Conservation (phyloP, 495 filamentous ascomycete species). For the Staphylotrichum tortipilum region DNA sequence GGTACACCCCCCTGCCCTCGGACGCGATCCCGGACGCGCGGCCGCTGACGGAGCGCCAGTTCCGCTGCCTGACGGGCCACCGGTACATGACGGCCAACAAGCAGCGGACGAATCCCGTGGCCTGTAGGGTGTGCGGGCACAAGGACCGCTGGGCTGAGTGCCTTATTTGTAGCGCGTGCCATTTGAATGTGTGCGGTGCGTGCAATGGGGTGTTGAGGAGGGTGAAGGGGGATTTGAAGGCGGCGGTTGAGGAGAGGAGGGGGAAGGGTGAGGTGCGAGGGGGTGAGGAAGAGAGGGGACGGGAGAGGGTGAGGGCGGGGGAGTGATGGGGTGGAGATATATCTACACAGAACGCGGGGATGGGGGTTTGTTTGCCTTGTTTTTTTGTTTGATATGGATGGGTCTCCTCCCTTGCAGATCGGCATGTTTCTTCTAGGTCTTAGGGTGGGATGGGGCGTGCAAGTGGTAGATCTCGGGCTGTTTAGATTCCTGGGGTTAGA, state of each 20-base stretch:
- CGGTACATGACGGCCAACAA: constrained; percentile 22
- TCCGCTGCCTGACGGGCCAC: constrained; percentile 20
- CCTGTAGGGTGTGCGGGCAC: constrained; percentile 21
- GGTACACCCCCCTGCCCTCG: constrained; percentile 17
- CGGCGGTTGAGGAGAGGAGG: constrained; percentile 10
- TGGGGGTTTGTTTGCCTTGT: not conserved
- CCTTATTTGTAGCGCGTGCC: constrained; percentile 24
- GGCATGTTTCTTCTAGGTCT: too few species aligned
- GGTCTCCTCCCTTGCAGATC: too few species aligned
- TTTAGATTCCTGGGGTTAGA: too few species aligned
- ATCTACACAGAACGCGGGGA: too few species aligned
- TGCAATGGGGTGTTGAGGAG: constrained; percentile 11
- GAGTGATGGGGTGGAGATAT: not conserved
- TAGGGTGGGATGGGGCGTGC: not conserved
- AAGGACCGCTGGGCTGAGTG: constrained; percentile 19
- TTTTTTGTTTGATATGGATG: not conserved
- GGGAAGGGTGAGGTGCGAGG: constrained; percentile 6
- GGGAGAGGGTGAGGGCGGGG: not conserved
- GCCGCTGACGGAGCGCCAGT: constrained; percentile 18
- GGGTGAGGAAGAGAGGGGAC: not conserved
- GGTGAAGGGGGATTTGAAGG: constrained; percentile 14
- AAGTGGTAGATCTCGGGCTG: not conserved
- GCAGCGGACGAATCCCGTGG: constrained; percentile 22
- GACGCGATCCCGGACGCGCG: constrained; percentile 18
- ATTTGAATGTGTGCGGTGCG: constrained; percentile 17